Evolutionary conservation across 192 early-diverging fungal species (phyloP).

Genomic region (Backusella sp.): DNA sequence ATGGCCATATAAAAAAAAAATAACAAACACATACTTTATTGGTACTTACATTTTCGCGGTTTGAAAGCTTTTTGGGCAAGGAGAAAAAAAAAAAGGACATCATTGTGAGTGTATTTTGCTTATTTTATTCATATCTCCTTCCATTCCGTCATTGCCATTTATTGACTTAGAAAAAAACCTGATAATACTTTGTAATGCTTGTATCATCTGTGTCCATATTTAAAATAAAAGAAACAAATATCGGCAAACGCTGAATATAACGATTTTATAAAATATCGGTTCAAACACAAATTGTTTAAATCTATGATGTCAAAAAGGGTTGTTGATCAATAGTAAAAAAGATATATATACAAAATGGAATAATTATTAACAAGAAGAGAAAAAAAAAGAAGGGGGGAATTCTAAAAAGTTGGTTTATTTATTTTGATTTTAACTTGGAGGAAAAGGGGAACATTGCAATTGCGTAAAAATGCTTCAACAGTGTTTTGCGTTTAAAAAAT

Average conservation of each 20-base stretch:
- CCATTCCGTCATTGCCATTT: not conserved
- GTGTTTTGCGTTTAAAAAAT: too few species aligned
- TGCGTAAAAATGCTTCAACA: not conserved
- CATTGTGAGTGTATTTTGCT: not conserved
- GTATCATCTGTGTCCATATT: not conserved
- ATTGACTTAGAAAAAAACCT: not conserved
- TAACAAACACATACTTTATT: not conserved
- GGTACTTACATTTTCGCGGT: not conserved
- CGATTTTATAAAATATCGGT: not conserved
- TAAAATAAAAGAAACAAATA: not conserved
- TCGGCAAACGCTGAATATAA: not conserved
- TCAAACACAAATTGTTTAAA: not conserved
- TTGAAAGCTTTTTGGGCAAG: not conserved
- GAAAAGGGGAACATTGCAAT: not conserved
- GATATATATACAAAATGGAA: not conserved
- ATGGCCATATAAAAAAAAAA: not conserved
- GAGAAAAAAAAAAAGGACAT: not conserved
- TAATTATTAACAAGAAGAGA: not conserved
- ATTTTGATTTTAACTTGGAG: constrained; percentile 1
- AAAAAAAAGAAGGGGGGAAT: not conserved
- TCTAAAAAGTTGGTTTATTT: not conserved
- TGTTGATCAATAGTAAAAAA: not conserved
- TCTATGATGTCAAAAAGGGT: not conserved
- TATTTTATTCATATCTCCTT: not conserved
- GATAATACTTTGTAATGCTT: not conserved